Evolutionary conservation across 2,329 filamentous ascomycete species (phyloP).

Genomic region (Aspergillus felis): DNA sequence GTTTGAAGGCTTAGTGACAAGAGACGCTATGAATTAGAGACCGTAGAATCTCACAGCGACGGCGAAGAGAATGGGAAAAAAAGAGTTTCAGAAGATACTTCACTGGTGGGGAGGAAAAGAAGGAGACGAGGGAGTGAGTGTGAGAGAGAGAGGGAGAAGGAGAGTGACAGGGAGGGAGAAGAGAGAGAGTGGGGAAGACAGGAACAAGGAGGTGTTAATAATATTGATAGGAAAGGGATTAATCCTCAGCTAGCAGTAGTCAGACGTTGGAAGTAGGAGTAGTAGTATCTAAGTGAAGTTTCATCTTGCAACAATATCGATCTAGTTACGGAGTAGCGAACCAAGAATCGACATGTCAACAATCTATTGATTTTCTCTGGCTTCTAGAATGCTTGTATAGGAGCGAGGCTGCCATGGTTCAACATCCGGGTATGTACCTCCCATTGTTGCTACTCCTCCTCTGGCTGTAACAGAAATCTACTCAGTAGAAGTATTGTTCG

Average conservation of each 20-base stretch:
- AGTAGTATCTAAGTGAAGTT: not conserved
- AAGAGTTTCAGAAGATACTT: not conserved
- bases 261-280: not conserved
- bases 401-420: not conserved
- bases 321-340: not conserved
- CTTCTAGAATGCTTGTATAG: not conserved
- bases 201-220: conserved; percentile 10
- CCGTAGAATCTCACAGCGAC: not conserved
- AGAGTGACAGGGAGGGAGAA: conserved; percentile 2
- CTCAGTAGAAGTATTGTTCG: no score
- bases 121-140: conserved; percentile 5
- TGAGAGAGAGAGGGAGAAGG: conserved; percentile 6
- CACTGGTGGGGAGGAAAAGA: conserved; percentile 7
- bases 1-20: conserved; percentile 1
- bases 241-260: not conserved
- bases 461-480: not conserved
- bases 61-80: not conserved
- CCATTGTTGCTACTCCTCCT: not conserved
- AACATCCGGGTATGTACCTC: not conserved
- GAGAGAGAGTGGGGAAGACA: conserved; percentile 10
- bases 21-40: conserved; percentile 1
- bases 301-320: not conserved
- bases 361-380: not conserved
- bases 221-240: not conserved
- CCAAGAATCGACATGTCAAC: not conserved